phyloP scores from a whole-genome alignment of 805 yeast genomes.

The Hanseniaspora osmophila region DNA sequence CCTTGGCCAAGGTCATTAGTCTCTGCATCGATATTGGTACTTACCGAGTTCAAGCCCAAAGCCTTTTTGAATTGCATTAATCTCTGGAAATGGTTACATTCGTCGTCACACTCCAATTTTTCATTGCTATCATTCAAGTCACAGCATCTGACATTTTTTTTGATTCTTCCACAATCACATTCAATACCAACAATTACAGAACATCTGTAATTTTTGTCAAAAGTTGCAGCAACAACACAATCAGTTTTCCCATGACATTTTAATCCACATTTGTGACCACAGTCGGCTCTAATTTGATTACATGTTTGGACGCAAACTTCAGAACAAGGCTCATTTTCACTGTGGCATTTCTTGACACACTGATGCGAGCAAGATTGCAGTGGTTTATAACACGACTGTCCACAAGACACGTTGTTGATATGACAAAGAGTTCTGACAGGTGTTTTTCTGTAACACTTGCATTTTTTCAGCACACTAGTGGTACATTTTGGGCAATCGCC shows the following conservation, averaged over 20 bases:
- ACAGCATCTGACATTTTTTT: constrained; percentile 12
- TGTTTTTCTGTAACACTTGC: constrained; percentile 45
- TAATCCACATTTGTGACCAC: constrained; percentile 55
- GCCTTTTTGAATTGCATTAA: constrained; percentile 52
- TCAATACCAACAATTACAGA: constrained; percentile 31
- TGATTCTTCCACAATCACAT: constrained; percentile 54
- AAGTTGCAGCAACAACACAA: constrained; percentile 23
- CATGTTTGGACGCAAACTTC: constrained; percentile 47
- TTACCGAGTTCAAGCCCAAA: constrained; percentile 24
- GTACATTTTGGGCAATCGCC: constrained; percentile 69
- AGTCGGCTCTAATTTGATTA: constrained; percentile 32
- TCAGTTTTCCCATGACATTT: constrained; percentile 49
- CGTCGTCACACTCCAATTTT: constrained; percentile 42
- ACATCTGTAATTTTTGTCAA: constrained; percentile 35
- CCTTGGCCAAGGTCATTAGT: background rate
- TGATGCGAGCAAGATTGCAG: constrained; percentile 36
- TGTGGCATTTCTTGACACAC: constrained; percentile 44
- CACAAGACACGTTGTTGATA: constrained; percentile 56
- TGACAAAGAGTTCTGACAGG: constrained; percentile 52
- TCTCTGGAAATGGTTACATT: constrained; percentile 48
- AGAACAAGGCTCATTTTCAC: constrained; percentile 40
- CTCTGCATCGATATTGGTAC: no score
- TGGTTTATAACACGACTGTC: constrained; percentile 40
- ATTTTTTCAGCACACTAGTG: constrained; percentile 35
- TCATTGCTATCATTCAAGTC: constrained; percentile 28